These are phyloP conservation scores for Linderniella brevidens DNA, from an alignment of 257 asterid genomes.

Conservation along the genomic window DNA sequence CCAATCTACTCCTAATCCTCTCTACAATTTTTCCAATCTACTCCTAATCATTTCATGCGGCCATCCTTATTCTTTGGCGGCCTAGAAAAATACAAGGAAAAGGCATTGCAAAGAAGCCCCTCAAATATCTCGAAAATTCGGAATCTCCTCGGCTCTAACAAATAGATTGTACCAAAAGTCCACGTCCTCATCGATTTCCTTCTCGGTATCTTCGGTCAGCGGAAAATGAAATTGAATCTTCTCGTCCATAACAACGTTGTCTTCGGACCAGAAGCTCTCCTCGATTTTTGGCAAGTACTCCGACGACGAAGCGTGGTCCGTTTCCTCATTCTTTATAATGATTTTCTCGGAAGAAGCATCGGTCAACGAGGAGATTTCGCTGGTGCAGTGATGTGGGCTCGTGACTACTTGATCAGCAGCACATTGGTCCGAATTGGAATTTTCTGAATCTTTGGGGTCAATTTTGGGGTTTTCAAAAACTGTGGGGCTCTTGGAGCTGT, in stretches of 20 bases:
- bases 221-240: slow-evolving; percentile 14
- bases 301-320: slow-evolving; percentile 21
- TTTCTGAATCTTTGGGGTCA: slow-evolving; percentile 15
- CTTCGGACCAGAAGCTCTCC: slow-evolving; percentile 59
- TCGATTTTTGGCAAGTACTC: slow-evolving; percentile 35
- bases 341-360: slow-evolving; percentile 8
- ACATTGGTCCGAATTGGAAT: background rate
- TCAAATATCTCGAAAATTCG: slow-evolving; percentile 64
- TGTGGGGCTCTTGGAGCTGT: slow-evolving; percentile 21
- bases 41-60: too few species aligned
- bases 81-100: too few species aligned
- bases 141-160: slow-evolving; percentile 44
- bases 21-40: too few species aligned
- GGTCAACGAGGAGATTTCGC: slow-evolving; percentile 51
- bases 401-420: slow-evolving; percentile 20
- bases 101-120: background rate
- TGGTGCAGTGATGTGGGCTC: slow-evolving; percentile 24
- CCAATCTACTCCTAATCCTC: too few species aligned
- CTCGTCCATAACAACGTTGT: slow-evolving; percentile 8
- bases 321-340: slow-evolving; percentile 20
- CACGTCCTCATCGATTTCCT: slow-evolving; percentile 30
- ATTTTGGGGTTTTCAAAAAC: background rate
- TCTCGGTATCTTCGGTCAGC: slow-evolving; percentile 9
- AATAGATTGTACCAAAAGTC: slow-evolving; percentile 80
- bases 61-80: too few species aligned